Conservation (phyloP, 352 stramenopile genomes). For the Thalassiosira mediterranea region DNA sequence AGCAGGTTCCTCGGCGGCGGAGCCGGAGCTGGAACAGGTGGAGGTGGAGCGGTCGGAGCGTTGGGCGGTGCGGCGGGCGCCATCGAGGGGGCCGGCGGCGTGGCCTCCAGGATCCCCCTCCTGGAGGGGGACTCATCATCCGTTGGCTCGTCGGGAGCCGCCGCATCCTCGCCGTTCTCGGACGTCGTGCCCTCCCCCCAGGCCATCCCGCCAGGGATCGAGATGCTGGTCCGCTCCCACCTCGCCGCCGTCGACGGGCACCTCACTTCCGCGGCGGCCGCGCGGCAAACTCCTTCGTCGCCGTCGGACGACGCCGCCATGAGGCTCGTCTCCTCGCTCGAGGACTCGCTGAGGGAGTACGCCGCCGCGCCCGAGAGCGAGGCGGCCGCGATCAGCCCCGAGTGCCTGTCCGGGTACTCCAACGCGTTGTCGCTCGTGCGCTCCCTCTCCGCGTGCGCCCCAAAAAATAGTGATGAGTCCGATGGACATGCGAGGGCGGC, state of each 20-base stretch:
- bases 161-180: conserved; percentile 2
- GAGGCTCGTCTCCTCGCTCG: conserved; percentile 22
- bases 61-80: conserved; percentile 7
- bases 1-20: conserved; percentile 31
- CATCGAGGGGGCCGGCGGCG: neutral
- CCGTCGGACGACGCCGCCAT: conserved; percentile 4
- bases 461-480: too few relatives aligned
- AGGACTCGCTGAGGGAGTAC: conserved; percentile 21
- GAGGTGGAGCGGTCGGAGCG: neutral
- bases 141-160: neutral
- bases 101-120: conserved; percentile 14
- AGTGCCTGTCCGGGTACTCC: conserved; percentile 27
- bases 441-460: conserved; percentile 23
- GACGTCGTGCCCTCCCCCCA: conserved; percentile 38
- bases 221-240: conserved; percentile 27
- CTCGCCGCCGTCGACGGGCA: conserved; percentile 23
- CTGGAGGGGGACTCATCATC: neutral
- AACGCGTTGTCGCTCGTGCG: conserved; percentile 39
- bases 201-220: conserved; percentile 12
- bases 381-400: neutral
- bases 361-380: neutral
- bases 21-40: neutral
- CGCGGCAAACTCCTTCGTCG: neutral
- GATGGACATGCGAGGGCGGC: conserved; percentile 8
- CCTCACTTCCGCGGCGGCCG: neutral